These are phyloP conservation scores for Aegilops longissima DNA, from an alignment of 176 grass and related monocot genomes.

Conservation along the genomic window DNA sequence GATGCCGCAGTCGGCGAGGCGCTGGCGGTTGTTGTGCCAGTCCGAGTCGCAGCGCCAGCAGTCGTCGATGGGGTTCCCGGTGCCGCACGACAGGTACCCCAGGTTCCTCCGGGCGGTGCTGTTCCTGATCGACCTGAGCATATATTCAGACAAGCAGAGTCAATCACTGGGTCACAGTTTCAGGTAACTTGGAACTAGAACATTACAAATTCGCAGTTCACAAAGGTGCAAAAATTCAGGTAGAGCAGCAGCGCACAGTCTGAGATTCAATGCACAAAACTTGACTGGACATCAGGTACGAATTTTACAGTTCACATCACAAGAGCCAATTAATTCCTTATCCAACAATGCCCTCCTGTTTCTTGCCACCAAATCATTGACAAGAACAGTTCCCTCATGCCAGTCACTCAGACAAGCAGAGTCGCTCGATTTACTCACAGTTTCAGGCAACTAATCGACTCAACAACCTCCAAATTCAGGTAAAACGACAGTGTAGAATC, in stretches of 20 bases:
- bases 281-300: too few relatives aligned
- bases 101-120: constrained; percentile 54
- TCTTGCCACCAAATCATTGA: background rate
- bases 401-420: background rate
- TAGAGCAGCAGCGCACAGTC: background rate
- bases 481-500: background rate
- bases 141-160: background rate
- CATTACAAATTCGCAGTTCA: background rate
- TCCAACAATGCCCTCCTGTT: background rate
- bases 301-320: background rate
- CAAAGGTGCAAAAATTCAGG: constrained; percentile 1
- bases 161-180: background rate
- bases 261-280: constrained; percentile 12
- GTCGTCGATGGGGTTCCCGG: constrained; percentile 80
- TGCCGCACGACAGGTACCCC: constrained; percentile 68
- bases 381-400: background rate
- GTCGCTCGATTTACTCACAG: too few relatives aligned
- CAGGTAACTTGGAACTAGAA: background rate
- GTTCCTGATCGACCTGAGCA: constrained; percentile 60
- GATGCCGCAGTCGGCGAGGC: constrained; percentile 71
- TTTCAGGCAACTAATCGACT: too few relatives aligned
- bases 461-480: background rate
- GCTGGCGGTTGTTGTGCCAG: constrained; percentile 75
- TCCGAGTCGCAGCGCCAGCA: constrained; percentile 77
- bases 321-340: constrained; percentile 8